Base-by-base conservation (phyloP, 106 monocot genomes). In the Allium fistulosum region DNA sequence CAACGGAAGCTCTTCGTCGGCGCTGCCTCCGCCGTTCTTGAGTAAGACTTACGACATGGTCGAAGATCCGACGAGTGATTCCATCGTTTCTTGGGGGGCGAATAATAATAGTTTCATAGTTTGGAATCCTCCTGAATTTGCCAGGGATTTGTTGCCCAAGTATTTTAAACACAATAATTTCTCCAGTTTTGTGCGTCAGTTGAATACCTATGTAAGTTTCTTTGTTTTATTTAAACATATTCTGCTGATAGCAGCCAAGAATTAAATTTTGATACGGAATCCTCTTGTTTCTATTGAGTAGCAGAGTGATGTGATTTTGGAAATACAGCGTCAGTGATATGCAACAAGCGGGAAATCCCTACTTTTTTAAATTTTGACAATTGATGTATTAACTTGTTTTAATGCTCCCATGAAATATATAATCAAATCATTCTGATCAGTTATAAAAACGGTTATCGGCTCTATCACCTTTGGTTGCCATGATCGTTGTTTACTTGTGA, bases 81-180 rank as follows among this genome's bases (percentile, higher is more conserved):
- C 72, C 26, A 62, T 72, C 27, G 72, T 72, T 17, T 62, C 62
- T 2, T 72, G 72, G 72, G 46, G 72, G 51, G 2, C 61, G 7
- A 51, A 61, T 9, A 62, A 58, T 48, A 15, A 62, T n/a, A 72
- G 72, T 62, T 72, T 72, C 51, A 28, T 72, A 59, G 72, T 72
- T 13, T 72, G 72, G 72, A 72, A 72, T 63, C 72, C 60, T 8
- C 47, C 51, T 37, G 72, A 72, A 28, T 72, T 72, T 8, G 62
- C 72, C 26, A 62, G 72, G 72, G 72, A 72, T 72, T 72, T 72
- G 51, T 59, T 72, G 9, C 72, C 72, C 15, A 18, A n/a, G 18
- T 62, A 72, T 62, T 72, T 72, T 48, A 72, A 72, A 52, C 72
- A 72, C 62, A 72, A 62, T 63, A 72, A 72, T 11, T 72, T 72